Evolutionary conservation across 495 filamentous ascomycete species (phyloP), one percentile per base, ranked within the genome.

Genomic region (Emericellopsis terricola): DNA sequence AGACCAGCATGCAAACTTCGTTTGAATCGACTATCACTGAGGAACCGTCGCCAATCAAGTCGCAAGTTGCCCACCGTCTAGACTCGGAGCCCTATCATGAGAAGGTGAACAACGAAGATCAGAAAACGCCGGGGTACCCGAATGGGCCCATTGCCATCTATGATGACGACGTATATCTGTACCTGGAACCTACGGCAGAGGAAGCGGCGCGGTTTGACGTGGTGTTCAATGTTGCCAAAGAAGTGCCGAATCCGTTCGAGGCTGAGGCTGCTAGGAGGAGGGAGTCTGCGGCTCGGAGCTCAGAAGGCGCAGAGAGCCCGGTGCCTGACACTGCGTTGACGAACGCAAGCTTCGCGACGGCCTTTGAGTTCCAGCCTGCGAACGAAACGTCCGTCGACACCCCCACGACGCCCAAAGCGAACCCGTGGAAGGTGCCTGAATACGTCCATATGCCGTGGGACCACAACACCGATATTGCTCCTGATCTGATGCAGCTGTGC

Each of bases 361-460:
- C 79, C 1, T 76, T 77, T 38, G 78, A 85, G 44, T 62, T 55
- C 32, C 55, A 52, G 29, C 53, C 49, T 15, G 36, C 40, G 0
- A 55, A 51, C 7, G 50, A 53, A 19, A 16, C 34, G 34, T 45
- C 28, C 20, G 64, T 48, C 33, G 56, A 55, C 42, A 64, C 49
- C 34, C 67, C 69, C 4, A 68, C 65, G 8, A 77, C 73, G 1
- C 76, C 79, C 2, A 74, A 67, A 36, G 56, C 55, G 3, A 47
- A 58, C 45, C n/a, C 52, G 16, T 38, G 52, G 17, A 55, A 61
- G 11, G 56, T 71, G 16, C 89, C 89, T 2, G 89, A 97, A 51
- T 97, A 97, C 48, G 74, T 96, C 33, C 89, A 97, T 49, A 78
- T 97, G 30, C 77, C 72, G 2, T 97, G 89, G 89, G 91, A 97